Percentiles rank a stretch among this genome's conserved stretches.
Evolutionary conservation across 108 stramenopile genomes (phyloP).

Genomic region (Conticribra weissflogii): DNA sequence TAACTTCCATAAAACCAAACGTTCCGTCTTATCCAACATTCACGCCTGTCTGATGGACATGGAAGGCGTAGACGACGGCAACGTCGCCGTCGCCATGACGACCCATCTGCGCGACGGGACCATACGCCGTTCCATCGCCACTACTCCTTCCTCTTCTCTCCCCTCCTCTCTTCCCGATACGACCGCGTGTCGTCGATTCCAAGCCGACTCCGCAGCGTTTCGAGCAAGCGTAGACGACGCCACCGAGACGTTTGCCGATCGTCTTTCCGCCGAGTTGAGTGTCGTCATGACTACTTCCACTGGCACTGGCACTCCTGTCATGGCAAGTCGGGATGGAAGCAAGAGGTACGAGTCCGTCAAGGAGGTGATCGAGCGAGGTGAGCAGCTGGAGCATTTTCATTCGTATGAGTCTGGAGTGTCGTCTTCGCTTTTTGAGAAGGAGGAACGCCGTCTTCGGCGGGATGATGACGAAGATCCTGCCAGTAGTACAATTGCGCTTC

Average conservation of each 20-base stretch:
- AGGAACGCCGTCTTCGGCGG: too few species aligned
- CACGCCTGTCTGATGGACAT: conserved; percentile 26
- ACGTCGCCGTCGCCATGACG: not conserved
- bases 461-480: too few species aligned
- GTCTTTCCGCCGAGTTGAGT: conserved; percentile 21
- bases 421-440: too few species aligned
- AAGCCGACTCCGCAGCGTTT: not conserved
- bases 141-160: conserved; percentile 7
- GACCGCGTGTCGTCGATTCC: conserved; percentile 7
- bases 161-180: not conserved
- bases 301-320: conserved; percentile 26
- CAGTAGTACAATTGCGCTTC: conserved; percentile 74
- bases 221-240: conserved; percentile 20
- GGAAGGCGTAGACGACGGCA: conserved; percentile 5
- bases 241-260: conserved; percentile 24
- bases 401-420: too few species aligned
- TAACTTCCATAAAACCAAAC: conserved; percentile 27
- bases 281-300: too few species aligned
- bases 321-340: conserved; percentile 1
- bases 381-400: conserved; percentile 90
- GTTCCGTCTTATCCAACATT: conserved; percentile 17
- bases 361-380: conserved; percentile 61
- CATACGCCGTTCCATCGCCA: conserved; percentile 37
- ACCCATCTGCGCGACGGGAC: conserved; percentile 33
- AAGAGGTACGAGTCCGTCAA: conserved; percentile 25